Evolutionary conservation across 495 filamentous ascomycete genomes (phyloP), one percentile per base, ranked within the genome.

Genomic region (Lepidopterella palustris): DNA sequence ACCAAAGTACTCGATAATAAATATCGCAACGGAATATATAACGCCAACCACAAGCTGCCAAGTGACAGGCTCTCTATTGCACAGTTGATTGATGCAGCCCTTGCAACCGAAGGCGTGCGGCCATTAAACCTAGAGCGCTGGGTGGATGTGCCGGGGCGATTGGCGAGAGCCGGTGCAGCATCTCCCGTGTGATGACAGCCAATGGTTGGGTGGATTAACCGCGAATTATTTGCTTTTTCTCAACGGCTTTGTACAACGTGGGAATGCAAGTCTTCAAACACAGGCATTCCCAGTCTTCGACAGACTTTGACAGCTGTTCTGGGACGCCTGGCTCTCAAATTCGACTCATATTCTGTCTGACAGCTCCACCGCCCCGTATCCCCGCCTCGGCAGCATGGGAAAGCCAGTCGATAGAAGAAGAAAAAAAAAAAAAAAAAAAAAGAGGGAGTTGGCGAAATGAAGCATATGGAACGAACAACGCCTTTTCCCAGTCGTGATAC

Each of bases 141-240:
- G 57, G 45, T 50, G 52, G 57, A 18, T 21, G 53, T 27, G 4
- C 40, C 55, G 50, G 45, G 32, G 52, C 64, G 64, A 67, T 67
- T 67, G 64, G 64, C 64, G 64, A 67, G 45, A 66, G 62, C 59
- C 60, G 63, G 57, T 58, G 64, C 32, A 63, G 60, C 54, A 67
- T 59, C 58, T 58, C 20, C 55, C 32, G 53, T 58, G 25, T 9
- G 56, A 1, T 28, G 47, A 20, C 59, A 42, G 50, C 54, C 57
- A 61, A 42, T 49, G 58, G 53, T 53, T 53, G 25, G 65, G 28
- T 39, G 60, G 58, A 61, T 68, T 57, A 64, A 24, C 50, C 58
- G 51, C 58, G 28, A 45, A 11, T 55, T 50, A 64, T 64, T 61
- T 57, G 54, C 45, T 45, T 64, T 23, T 27, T 21, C 27, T 42